Evolutionary conservation across 305 asterid species (phyloP), one percentile per base, ranked within the genome.

Genomic region (Salvia sclarea): DNA sequence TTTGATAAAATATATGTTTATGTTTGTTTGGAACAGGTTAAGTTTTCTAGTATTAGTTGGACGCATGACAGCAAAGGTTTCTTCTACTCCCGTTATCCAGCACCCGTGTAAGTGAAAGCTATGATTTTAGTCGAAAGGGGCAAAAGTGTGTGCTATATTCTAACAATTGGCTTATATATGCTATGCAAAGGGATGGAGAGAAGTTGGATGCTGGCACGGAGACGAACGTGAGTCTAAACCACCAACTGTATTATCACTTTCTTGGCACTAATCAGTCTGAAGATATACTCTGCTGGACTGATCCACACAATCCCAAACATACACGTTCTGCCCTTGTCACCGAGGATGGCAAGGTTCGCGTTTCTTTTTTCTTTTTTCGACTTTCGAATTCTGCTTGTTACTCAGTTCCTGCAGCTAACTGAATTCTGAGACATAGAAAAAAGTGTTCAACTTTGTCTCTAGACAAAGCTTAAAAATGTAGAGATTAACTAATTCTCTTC

Each of bases 61-160:
- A 90, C 94, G 1, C 82, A 81, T 76, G 97, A 90, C 69, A 55
- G 77, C 72, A 86, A 79, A 78, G 97, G 96, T 13, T 87, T 85
- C 75, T 90, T 87, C 79, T 87, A 87, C 82, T 75, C 94, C 72
- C 88, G 94, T 56, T 90, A 82, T 71, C 97, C 95, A 52, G 75
- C 88, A 59, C 94, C 90, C 2, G 53, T 74, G 94, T 90, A 76
- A 79, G 97, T 80, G 20, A 62, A 47, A 49, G 37, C 40, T 58
- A 33, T 33, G 38, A 6, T 33, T 5, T 6, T 33, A 8, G 1
- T 25, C 30, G 30, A 25, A 25, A 25, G 30, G 4, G 30, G 30
- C 30, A 25, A 25, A 25, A 5, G 59, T 61, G 63, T 31, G 44
- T 3, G 55, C 55, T 3, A 2, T 5, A 48, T 68, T 52, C 64